Base-by-base conservation (phyloP, 2,329 filamentous ascomycete genomes). In the Exophiala bonariae region DNA sequence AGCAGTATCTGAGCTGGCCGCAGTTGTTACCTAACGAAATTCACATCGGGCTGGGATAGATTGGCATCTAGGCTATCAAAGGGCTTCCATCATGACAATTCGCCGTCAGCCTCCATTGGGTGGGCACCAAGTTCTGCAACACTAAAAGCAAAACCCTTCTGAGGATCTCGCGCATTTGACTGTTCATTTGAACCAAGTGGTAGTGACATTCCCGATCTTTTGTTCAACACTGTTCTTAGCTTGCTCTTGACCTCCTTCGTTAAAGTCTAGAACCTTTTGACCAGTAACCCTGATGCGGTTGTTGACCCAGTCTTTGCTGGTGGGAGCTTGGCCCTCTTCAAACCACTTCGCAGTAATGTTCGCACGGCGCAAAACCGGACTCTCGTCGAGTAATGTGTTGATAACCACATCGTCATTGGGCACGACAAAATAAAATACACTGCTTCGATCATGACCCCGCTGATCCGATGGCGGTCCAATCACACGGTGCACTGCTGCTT, bases 341-440 rank as follows among this genome's bases (percentile, higher is more conserved):
- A 36, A 32, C 2, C 30, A 30, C 45, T 34, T 44, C 18, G 43
- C 5, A n/a, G n/a, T n/a, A 4, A 49, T 36, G 2, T 35, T 35
- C 2, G 34, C 35, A n/a, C 36, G 19, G 13, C 47, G n/a, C 13
- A 49, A 22, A 3, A 49, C 28, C 2, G 41, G 47, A 38, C 47
- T 49, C 26, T 36, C 16, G 4, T 49, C 41, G 11, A 49, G 41
- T 13, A 49, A 35, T 1, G 47, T 49, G 28, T 49, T 49, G 4
- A 73, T 58, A 4, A 70, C 57, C 1, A 73, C 63, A 26, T 71
- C 63, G 51, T 73, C 70, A 49, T 72, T 72, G 9, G 69, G 69
- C n/a, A 65, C 47, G 16, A 22, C 31, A 30, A 49, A 49, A 17
- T 49, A 49, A 17, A 49, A 49, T 32, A 45, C 41, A 19, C 47